Conservation (phyloP, 345 rosid species). For the Rhodamnia rubescens region DNA sequence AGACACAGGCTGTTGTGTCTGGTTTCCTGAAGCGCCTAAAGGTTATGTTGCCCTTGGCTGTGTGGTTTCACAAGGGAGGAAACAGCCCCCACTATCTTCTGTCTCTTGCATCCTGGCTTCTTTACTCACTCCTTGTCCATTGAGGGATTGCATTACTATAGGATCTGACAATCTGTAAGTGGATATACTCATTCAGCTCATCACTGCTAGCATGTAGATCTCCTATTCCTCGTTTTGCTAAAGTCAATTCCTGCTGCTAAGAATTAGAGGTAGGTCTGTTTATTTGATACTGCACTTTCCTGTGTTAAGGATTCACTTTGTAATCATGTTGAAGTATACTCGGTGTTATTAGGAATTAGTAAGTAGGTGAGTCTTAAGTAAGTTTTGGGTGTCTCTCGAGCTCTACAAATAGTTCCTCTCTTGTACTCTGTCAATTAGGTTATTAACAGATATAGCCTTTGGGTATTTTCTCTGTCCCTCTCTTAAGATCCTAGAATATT, state of each 20-base stretch:
- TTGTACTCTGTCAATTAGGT: not conserved
- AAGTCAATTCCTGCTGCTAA: not conserved
- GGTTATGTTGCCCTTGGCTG: conserved; percentile 90
- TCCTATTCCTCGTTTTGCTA: not conserved
- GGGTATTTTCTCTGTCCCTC: not conserved
- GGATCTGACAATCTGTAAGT: conserved; percentile 53
- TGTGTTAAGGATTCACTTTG: not conserved
- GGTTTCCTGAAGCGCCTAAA: conserved; percentile 91
- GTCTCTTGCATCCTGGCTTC: conserved; percentile 65
- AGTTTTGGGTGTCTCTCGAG: not conserved
- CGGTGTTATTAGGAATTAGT: not conserved
- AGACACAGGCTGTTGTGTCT: conserved; percentile 46
- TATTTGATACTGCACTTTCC: not conserved
- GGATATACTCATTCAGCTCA: not conserved
- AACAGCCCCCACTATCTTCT: conserved; percentile 62
- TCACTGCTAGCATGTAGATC: not conserved
- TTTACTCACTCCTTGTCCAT: conserved; percentile 74
- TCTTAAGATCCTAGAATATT: not conserved
- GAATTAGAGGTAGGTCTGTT: not conserved
- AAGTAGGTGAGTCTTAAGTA: not conserved
- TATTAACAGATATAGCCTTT: not conserved
- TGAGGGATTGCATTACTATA: conserved; percentile 77
- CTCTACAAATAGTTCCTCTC: not conserved
- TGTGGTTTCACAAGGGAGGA: conserved; percentile 59
- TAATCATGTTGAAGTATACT: not conserved